Evolutionary conservation across 129 eudicot species (phyloP).

Genomic region (Erigeron canadensis): DNA sequence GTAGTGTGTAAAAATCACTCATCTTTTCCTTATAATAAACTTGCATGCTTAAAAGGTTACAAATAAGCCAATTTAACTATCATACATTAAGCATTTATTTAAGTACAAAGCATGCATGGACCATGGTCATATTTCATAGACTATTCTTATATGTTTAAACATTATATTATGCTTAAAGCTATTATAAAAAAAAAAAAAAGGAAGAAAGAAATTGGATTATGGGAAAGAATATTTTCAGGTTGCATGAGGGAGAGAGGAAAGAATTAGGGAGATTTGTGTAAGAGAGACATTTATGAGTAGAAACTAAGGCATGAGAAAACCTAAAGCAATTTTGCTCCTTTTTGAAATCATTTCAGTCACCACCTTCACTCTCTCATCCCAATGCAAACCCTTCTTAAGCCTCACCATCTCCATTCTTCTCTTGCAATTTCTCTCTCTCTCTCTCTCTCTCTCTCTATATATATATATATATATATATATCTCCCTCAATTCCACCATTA

Average conservation of each 20-base stretch:
- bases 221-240: conserved; percentile 20
- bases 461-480: too few species aligned
- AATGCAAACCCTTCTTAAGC: conserved; percentile 50
- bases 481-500: too few species aligned
- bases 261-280: not conserved
- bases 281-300: conserved; percentile 48
- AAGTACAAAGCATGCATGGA: conserved; percentile 28
- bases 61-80: conserved; percentile 41
- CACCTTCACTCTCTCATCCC: conserved; percentile 50
- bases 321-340: conserved; percentile 64
- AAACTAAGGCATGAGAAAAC: conserved; percentile 67
- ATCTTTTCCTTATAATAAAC: conserved; percentile 25
- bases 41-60: conserved; percentile 41
- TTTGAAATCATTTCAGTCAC: conserved; percentile 63
- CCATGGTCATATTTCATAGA: conserved; percentile 24
- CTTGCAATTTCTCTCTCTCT: conserved; percentile 17
- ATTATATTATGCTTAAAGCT: conserved; percentile 18
- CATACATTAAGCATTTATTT: conserved; percentile 18
- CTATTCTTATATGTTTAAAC: conserved; percentile 17
- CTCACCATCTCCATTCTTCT: conserved; percentile 33
- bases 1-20: conserved; percentile 21
- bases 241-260: conserved; percentile 19
- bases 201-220: too few species aligned
- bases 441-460: not conserved
- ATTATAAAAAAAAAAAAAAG: not conserved